Percentiles rank a stretch among this genome's conserved stretches.
Conservation (phyloP, 148 eudicot species). For the Euryodendron excelsum region DNA sequence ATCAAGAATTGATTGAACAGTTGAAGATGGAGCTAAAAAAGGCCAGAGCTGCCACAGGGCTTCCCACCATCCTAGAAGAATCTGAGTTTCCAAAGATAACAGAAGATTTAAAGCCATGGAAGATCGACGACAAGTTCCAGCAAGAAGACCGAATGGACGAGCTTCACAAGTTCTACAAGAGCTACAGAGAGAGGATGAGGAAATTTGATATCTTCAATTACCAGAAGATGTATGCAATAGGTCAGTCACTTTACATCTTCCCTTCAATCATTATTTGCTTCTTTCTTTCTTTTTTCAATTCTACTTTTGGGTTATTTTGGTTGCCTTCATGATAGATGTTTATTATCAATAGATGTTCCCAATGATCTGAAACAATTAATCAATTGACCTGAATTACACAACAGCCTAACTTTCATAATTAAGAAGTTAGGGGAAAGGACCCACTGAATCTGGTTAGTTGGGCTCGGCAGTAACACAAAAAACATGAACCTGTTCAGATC, state of each 20-base stretch:
- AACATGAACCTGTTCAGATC: too few species aligned
- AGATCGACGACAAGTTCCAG: constrained; percentile 70
- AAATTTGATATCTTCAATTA: constrained; percentile 90
- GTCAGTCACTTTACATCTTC: too few species aligned
- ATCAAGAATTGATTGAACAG: constrained; percentile 90
- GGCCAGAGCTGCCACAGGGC: constrained; percentile 74
- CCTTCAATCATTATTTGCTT: too few species aligned
- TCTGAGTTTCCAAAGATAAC: constrained; percentile 72
- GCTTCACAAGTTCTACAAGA: constrained; percentile 83
- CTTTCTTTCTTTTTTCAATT: too few species aligned
- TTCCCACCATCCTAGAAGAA: constrained; percentile 92
- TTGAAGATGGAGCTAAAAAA: constrained; percentile 85
- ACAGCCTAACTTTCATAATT: too few species aligned
- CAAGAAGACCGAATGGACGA: constrained; percentile 52
- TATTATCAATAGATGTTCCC: too few species aligned
- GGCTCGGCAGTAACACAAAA: too few species aligned
- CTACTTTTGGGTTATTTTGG: too few species aligned
- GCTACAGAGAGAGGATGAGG: constrained; percentile 87
- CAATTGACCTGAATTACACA: too few species aligned
- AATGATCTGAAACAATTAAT: too few species aligned
- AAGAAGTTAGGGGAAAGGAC: too few species aligned
- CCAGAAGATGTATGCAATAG: constrained; percentile 99
- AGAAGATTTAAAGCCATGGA: constrained; percentile 93
- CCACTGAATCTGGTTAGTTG: too few species aligned
- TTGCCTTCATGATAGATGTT: constrained; percentile 1